Conservation (phyloP, 2,329 filamentous ascomycete genomes). For the Xylariaceae sp. region DNA sequence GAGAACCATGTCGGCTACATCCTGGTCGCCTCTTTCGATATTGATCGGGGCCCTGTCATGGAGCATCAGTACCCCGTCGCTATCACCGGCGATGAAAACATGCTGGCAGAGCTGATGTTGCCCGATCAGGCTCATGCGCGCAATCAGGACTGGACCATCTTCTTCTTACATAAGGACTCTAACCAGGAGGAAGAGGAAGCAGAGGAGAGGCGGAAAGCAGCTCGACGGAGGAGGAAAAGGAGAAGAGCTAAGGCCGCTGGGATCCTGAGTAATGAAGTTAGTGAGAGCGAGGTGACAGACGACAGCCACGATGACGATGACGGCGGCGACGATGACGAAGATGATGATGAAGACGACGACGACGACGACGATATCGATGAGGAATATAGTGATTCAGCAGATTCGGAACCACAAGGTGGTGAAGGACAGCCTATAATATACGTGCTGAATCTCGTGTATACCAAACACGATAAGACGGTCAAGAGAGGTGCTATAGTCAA, state of each 20-base stretch:
- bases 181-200: slow-evolving; percentile 76
- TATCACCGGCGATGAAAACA: slow-evolving; percentile 95
- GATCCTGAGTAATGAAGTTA: slow-evolving; percentile 41
- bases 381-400: slow-evolving; percentile 39
- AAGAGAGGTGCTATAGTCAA: slow-evolving; percentile 94
- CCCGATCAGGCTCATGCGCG: slow-evolving; percentile 93
- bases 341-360: slow-evolving; percentile 34
- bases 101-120: slow-evolving; percentile 97
- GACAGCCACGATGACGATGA: slow-evolving; percentile 40
- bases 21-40: slow-evolving; percentile 93
- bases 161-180: slow-evolving; percentile 95
- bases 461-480: slow-evolving; percentile 88
- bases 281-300: slow-evolving; percentile 39
- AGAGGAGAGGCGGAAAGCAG: slow-evolving; percentile 54
- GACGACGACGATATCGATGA: slow-evolving; percentile 42
- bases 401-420: slow-evolving; percentile 61
- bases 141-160: slow-evolving; percentile 98
- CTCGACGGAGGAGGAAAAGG: slow-evolving; percentile 45
- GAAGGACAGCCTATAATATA: slow-evolving; percentile 93
- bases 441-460: slow-evolving; percentile 95
- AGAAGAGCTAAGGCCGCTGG: slow-evolving; percentile 48
- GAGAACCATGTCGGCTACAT: slow-evolving; percentile 99
- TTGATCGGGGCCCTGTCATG: slow-evolving; percentile 94
- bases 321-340: slow-evolving; percentile 46
- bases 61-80: slow-evolving; percentile 94